A percentile compares a stretch with the other conserved stretches of the same genome.
phyloP scores from a whole-genome alignment of 106 monocot genomes.

The Xerophyta viscosa region DNA sequence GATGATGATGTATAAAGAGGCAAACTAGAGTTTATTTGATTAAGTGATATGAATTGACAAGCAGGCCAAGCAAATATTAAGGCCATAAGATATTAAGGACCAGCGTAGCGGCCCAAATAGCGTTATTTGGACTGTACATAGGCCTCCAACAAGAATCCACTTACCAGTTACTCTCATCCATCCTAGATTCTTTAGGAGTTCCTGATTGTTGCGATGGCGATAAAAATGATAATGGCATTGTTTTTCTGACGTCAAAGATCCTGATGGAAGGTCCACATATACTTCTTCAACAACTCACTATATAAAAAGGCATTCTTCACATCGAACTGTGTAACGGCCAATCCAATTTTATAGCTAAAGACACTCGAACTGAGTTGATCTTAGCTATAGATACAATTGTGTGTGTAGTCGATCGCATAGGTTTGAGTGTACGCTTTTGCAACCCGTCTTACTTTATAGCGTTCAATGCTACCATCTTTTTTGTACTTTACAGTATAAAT shows the following conservation, averaged over 20 bases:
- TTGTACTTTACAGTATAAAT: neutral
- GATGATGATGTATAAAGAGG: no score
- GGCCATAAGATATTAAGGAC: no score
- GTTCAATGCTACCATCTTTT: neutral
- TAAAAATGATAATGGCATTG: no score
- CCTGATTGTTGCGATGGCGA: no score
- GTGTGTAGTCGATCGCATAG: slow-evolving; percentile 5
- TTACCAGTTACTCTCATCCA: no score
- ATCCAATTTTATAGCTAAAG: slow-evolving; percentile 3
- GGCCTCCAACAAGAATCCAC: no score
- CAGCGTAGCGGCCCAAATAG: no score
- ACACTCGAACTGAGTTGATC: slow-evolving; percentile 2
- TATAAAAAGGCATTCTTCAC: slow-evolving; percentile 11
- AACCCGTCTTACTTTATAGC: slow-evolving; percentile 7
- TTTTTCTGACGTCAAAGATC: neutral
- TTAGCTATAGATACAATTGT: slow-evolving; percentile 11
- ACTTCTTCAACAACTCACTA: slow-evolving; percentile 13
- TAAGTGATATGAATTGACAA: no score
- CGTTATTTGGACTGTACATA: no score
- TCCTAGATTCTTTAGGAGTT: no score
- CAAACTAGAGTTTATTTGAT: no score
- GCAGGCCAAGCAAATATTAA: no score
- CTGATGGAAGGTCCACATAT: slow-evolving; percentile 13
- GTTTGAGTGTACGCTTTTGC: slow-evolving; percentile 6
- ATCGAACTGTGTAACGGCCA: slow-evolving; percentile 5